Evolutionary conservation across 768 basidiomycete genomes (phyloP).

Genomic region (Gloeopeniophorella convolvens): DNA sequence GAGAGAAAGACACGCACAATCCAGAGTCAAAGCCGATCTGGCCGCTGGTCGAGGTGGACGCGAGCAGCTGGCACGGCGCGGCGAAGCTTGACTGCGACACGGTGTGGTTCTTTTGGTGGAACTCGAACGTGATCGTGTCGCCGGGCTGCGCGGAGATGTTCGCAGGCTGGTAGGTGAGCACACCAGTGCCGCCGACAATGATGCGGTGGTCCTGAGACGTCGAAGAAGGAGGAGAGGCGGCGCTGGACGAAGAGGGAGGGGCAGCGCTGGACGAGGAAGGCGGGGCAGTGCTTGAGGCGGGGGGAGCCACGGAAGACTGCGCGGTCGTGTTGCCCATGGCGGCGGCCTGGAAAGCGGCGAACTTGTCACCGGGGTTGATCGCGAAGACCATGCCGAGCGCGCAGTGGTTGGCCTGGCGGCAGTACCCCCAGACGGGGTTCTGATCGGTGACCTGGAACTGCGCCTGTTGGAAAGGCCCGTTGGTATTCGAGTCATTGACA

Average conservation of each 20-base stretch:
- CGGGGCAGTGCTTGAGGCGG: constrained; percentile 28
- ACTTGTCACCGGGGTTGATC: constrained; percentile 50
- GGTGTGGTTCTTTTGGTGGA: constrained; percentile 36
- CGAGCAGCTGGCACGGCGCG: constrained; percentile 33
- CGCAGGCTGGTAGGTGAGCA: constrained; percentile 28
- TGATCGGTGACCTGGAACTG: constrained; percentile 35
- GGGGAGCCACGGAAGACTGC: constrained; percentile 17
- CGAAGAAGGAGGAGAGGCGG: constrained; percentile 2
- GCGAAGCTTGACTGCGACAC: constrained; percentile 33
- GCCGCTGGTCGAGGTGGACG: constrained; percentile 39
- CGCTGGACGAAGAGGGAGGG: constrained; percentile 23
- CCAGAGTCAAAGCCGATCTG: constrained; percentile 36
- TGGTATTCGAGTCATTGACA: constrained; percentile 36
- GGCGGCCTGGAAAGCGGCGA: constrained; percentile 48
- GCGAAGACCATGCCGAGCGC: constrained; percentile 61
- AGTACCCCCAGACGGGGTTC: constrained; percentile 54
- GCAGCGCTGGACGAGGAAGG: constrained; percentile 27
- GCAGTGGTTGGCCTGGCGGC: constrained; percentile 51
- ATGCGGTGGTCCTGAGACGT: constrained; percentile 29
- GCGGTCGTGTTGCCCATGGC: constrained; percentile 34
- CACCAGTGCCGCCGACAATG: constrained; percentile 26
- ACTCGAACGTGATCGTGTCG: constrained; percentile 37
- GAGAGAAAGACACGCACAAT: constrained; percentile 27
- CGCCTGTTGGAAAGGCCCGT: constrained; percentile 40
- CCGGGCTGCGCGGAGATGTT: constrained; percentile 32